These are phyloP conservation scores for Talaromyces sp. DNA, from an alignment of 2,329 filamentous ascomycete species.

Conservation along the genomic window DNA sequence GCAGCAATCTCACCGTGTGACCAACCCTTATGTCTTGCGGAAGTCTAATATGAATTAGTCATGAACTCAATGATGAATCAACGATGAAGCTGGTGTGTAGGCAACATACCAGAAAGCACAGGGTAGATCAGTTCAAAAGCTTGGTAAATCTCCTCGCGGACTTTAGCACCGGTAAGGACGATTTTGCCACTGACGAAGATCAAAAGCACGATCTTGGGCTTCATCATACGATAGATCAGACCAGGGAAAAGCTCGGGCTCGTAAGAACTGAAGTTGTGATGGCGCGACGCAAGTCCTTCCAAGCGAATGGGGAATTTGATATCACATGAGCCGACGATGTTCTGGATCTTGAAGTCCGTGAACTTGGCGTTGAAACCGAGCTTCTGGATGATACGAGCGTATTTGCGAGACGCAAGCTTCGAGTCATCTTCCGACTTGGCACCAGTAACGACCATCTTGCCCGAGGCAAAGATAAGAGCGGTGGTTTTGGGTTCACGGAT, in stretches of 20 bases:
- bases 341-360: slow-evolving; percentile 99
- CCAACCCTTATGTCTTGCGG: slow-evolving; percentile 54
- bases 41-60: slow-evolving; percentile 52
- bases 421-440: slow-evolving; percentile 98
- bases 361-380: slow-evolving; percentile 99
- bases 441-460: slow-evolving; percentile 99
- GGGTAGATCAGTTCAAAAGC: slow-evolving; percentile 97
- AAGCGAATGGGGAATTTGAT: slow-evolving; percentile 99
- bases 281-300: slow-evolving; percentile 90
- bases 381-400: slow-evolving; percentile 99
- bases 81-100: slow-evolving; percentile 17
- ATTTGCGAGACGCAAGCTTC: slow-evolving; percentile 94
- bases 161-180: slow-evolving; percentile 94
- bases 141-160: slow-evolving; percentile 96
- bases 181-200: slow-evolving; percentile 99
- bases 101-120: slow-evolving; percentile 75
- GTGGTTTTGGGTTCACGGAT: slow-evolving; percentile 99
- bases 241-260: slow-evolving; percentile 98
- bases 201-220: slow-evolving; percentile 96
- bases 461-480: slow-evolving; percentile 93
- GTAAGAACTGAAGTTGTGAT: slow-evolving; percentile 99
- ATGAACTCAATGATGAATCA: slow-evolving; percentile 3
- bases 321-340: slow-evolving; percentile 97
- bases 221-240: slow-evolving; percentile 99
- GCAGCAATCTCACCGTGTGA: slow-evolving; percentile 19